Conservation (phyloP, 2,329 filamentous ascomycete genomes). For the Catunica adiposa region DNA sequence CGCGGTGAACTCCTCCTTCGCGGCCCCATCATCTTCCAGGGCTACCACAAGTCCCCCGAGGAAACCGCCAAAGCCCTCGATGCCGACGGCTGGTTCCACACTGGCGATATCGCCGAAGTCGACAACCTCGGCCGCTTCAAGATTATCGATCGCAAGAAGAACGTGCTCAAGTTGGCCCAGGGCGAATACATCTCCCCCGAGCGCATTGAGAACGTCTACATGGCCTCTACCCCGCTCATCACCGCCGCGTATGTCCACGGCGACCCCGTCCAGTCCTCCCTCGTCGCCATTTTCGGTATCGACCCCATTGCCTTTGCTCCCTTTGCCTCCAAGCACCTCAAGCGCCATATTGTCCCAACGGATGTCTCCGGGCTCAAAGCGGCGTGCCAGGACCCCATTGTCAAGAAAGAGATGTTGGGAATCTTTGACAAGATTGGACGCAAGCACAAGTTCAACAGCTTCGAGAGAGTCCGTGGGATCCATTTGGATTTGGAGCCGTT, state of each 20-base stretch:
- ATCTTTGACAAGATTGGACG: slow-evolving; percentile 63
- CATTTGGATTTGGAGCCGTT: slow-evolving; percentile 76
- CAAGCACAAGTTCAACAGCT: slow-evolving; percentile 81
- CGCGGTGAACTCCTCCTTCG: slow-evolving; percentile 80
- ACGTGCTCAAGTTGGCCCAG: slow-evolving; percentile 94
- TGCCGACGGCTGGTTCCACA: slow-evolving; percentile 90
- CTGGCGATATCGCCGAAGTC: slow-evolving; percentile 76
- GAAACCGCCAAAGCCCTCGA: slow-evolving; percentile 75
- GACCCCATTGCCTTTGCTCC: slow-evolving; percentile 69
- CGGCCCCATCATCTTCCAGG: slow-evolving; percentile 62
- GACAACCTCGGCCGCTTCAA: slow-evolving; percentile 75
- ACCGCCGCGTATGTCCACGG: slow-evolving; percentile 80
- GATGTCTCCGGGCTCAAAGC: slow-evolving; percentile 52
- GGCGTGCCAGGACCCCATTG: slow-evolving; percentile 50
- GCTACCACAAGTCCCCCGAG: slow-evolving; percentile 79
- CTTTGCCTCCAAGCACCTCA: slow-evolving; percentile 63
- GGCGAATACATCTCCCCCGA: slow-evolving; percentile 97
- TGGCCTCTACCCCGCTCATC: slow-evolving; percentile 64
- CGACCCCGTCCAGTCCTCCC: slow-evolving; percentile 61
- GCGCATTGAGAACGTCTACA: slow-evolving; percentile 86
- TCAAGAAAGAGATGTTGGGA: slow-evolving; percentile 59
- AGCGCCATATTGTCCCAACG: slow-evolving; percentile 42
- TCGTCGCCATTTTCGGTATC: slow-evolving; percentile 79
- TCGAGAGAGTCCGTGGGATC: slow-evolving; percentile 63
- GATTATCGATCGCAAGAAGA: slow-evolving; percentile 96